Evolutionary conservation across 75 land plant species (phyloP).

Genomic region (Pseudotsuga menziesii): DNA sequence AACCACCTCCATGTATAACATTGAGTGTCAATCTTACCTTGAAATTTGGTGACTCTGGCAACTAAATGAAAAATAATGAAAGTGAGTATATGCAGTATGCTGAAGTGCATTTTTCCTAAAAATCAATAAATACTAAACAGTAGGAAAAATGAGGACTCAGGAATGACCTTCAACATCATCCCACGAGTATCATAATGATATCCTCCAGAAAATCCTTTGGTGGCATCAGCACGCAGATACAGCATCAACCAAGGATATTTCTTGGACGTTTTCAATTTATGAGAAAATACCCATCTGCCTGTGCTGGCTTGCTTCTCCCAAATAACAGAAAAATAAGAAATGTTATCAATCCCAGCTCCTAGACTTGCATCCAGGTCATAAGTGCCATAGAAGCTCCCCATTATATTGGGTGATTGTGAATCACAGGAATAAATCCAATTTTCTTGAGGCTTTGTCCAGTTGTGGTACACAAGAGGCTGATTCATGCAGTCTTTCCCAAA

Average conservation of each 20-base stretch:
- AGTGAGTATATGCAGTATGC: too few relatives aligned
- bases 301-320: conserved; percentile 50
- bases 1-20: conserved; percentile 59
- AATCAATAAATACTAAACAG: too few relatives aligned
- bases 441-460: conserved; percentile 19
- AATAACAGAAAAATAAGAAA: conserved; percentile 52
- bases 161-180: conserved; percentile 48
- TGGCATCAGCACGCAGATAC: conserved; percentile 93
- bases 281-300: conserved; percentile 72
- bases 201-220: conserved; percentile 81
- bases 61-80: conserved; percentile 24
- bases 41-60: conserved; percentile 90
- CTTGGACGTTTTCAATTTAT: conserved; percentile 43
- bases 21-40: conserved; percentile 63
- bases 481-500: conserved; percentile 88
- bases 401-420: conserved; percentile 2
- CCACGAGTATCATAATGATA: conserved; percentile 90
- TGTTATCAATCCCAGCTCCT: conserved; percentile 5
- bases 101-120: too few relatives aligned
- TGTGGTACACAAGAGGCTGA: conserved; percentile 58
- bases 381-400: conserved; percentile 76
- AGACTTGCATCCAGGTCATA: conserved; percentile 61
- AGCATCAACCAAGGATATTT: conserved; percentile 91
- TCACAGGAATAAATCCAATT: not conserved
- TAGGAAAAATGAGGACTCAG: too few relatives aligned